phyloP scores from a whole-genome alignment of 108 stramenopile genomes.

The Stephanodiscus minutulus region DNA sequence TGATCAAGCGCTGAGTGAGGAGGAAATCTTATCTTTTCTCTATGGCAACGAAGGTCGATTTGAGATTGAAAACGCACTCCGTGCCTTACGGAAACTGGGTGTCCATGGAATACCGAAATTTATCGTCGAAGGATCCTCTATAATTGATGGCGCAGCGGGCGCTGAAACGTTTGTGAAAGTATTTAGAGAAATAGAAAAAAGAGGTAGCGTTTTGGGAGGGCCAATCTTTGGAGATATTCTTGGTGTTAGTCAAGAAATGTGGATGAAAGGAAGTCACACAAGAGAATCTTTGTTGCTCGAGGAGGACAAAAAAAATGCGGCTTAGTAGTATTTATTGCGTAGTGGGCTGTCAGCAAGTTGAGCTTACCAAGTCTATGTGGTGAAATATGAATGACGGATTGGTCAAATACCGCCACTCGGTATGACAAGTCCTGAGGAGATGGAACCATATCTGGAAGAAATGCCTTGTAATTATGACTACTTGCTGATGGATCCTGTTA shows the following conservation, averaged over 20 bases:
- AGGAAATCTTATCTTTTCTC: constrained; percentile 67
- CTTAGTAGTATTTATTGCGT: not conserved
- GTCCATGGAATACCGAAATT: constrained; percentile 86
- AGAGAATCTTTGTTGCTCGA: constrained; percentile 22
- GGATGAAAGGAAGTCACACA: constrained; percentile 60
- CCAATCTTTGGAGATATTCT: constrained; percentile 77
- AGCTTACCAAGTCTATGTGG: not conserved
- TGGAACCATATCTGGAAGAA: not conserved
- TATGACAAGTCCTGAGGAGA: not conserved
- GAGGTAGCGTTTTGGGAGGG: constrained; percentile 54
- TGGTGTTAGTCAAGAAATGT: constrained; percentile 54
- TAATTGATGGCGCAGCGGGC: constrained; percentile 79
- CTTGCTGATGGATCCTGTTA: too few relatives aligned
- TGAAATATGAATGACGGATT: not conserved
- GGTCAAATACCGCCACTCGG: not conserved
- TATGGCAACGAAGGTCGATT: constrained; percentile 62
- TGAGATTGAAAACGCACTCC: constrained; percentile 68
- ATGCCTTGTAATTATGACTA: too few relatives aligned
- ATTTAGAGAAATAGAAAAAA: constrained; percentile 73
- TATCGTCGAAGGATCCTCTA: constrained; percentile 72
- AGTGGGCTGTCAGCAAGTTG: not conserved
- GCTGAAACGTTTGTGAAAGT: constrained; percentile 61
- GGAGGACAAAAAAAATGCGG: not conserved
- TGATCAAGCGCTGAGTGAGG: constrained; percentile 30
- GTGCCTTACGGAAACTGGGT: constrained; percentile 57